Percentiles rank a stretch among this genome's conserved stretches.
Evolutionary conservation across 2,329 filamentous ascomycete species (phyloP).

Genomic region (Ploettnerulaceae sp.): DNA sequence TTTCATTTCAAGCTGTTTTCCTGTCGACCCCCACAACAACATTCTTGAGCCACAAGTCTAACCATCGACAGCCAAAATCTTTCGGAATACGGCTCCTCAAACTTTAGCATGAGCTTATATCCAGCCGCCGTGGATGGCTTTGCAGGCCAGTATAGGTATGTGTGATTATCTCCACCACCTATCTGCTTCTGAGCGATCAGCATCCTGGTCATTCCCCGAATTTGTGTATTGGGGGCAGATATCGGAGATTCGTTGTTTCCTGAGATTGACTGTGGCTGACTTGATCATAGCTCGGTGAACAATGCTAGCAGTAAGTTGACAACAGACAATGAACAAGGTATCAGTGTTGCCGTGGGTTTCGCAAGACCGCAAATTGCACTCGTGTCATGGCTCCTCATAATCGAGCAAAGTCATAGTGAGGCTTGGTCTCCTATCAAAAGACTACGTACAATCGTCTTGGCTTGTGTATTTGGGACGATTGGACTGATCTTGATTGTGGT

Average conservation of each 20-base stretch:
- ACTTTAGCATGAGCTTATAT: slow-evolving; percentile 58
- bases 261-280: not conserved
- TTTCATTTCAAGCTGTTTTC: no score
- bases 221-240: no score
- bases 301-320: slow-evolving; percentile 65
- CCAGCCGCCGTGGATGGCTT: slow-evolving; percentile 59
- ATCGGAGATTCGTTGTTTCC: no score
- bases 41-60: not conserved
- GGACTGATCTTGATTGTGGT: slow-evolving; percentile 68
- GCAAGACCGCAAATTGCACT: slow-evolving; percentile 62
- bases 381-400: slow-evolving; percentile 76
- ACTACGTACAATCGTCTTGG: slow-evolving; percentile 74
- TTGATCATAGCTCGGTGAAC: slow-evolving; percentile 46
- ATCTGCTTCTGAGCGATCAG: no score
- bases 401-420: slow-evolving; percentile 71
- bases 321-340: slow-evolving; percentile 67
- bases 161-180: not conserved
- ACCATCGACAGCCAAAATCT: slow-evolving; percentile 34
- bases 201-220: no score
- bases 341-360: slow-evolving; percentile 72
- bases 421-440: slow-evolving; percentile 71
- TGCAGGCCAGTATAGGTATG: slow-evolving; percentile 28
- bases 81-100: slow-evolving; percentile 29
- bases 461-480: slow-evolving; percentile 78
- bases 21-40: no score